Conservation (phyloP, 345 rosid genomes). For the Triadica sebifera region DNA sequence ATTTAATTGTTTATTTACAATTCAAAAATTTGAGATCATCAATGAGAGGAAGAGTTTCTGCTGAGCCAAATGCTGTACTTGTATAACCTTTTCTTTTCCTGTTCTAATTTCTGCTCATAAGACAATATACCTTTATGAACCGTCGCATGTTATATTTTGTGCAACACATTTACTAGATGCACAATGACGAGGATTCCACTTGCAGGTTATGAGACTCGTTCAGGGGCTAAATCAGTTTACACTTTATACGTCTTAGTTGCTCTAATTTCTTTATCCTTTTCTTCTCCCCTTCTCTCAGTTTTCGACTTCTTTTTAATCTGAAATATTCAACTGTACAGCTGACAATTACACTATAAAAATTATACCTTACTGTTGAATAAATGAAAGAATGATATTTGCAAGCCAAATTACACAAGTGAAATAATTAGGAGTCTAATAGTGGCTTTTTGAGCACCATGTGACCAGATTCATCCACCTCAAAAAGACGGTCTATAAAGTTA, state of each 20-base stretch:
- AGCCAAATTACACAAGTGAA: neutral
- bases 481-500: conserved; percentile 47
- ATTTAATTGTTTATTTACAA: neutral
- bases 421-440: conserved; percentile 7
- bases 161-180: too few relatives aligned
- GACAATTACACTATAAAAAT: neutral
- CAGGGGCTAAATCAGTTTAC: too few relatives aligned
- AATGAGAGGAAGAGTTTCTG: neutral
- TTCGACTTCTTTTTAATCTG: too few relatives aligned
- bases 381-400: conserved; percentile 27
- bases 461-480: conserved; percentile 54
- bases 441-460: conserved; percentile 44
- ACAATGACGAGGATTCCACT: too few relatives aligned
- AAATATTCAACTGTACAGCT: neutral
- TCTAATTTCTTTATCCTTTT: too few relatives aligned
- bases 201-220: too few relatives aligned
- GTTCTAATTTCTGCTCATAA: neutral
- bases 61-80: neutral
- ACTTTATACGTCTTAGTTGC: too few relatives aligned
- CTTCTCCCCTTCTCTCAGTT: too few relatives aligned
- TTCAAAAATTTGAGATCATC: conserved; percentile 3
- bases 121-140: too few relatives aligned
- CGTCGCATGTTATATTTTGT: too few relatives aligned
- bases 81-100: neutral
- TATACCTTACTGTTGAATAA: neutral